Evolutionary conservation across 331 rosid genomes (phyloP).

Genomic region (Prunus yedoensis): DNA sequence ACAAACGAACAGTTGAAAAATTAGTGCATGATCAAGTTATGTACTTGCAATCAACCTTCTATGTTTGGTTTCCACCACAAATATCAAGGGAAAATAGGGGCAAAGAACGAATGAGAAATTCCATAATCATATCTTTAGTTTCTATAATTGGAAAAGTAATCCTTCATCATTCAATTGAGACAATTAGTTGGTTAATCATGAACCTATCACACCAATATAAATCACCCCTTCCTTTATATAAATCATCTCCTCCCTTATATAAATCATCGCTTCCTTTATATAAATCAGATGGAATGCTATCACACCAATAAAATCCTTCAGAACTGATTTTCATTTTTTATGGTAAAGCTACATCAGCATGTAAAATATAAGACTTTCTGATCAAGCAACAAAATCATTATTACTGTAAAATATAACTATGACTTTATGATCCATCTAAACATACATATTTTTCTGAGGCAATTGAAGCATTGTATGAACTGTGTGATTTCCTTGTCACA

Average conservation of each 20-base stretch:
- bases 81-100: too few species aligned
- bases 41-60: too few species aligned
- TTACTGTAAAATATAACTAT: background rate
- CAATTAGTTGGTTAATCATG: background rate
- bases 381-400: background rate
- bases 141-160: background rate
- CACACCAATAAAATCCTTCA: background rate
- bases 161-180: background rate
- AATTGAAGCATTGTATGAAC: constrained; percentile 37
- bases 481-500: constrained; percentile 30
- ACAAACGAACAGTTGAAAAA: too few species aligned
- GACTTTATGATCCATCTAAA: constrained; percentile 7
- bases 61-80: too few species aligned
- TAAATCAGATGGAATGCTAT: background rate
- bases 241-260: background rate
- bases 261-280: background rate
- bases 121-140: background rate
- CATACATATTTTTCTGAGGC: constrained; percentile 49
- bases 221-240: too few species aligned
- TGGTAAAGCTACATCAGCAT: background rate
- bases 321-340: background rate
- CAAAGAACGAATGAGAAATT: too few species aligned
- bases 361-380: background rate
- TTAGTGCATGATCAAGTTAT: too few species aligned
- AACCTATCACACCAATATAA: background rate